Evolutionary conservation across 305 asterid species (phyloP).

Genomic region (Solanum hybrid): DNA sequence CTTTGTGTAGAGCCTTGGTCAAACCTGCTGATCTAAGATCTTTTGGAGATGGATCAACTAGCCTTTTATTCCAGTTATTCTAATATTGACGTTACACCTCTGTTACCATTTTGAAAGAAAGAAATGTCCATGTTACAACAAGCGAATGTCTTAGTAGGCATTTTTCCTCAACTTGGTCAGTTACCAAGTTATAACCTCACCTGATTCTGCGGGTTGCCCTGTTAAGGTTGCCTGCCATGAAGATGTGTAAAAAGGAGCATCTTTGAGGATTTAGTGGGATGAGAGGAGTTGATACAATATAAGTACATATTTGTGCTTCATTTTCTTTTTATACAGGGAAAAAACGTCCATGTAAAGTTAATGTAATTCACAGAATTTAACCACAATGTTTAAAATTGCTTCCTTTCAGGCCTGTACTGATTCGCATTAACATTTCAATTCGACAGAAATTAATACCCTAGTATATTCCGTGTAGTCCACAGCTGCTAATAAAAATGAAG

Average conservation of each 20-base stretch:
- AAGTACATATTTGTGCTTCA: neutral
- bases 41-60: slow-evolving; percentile 41
- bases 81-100: neutral
- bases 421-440: neutral
- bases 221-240: neutral
- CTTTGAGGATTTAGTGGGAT: slow-evolving; percentile 2
- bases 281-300: neutral
- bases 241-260: neutral
- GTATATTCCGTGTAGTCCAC: neutral
- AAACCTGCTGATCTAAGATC: slow-evolving; percentile 33
- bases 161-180: neutral
- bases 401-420: neutral
- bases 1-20: slow-evolving; percentile 37
- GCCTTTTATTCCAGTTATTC: slow-evolving; percentile 29
- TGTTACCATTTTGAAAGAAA: neutral
- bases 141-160: neutral
- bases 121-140: neutral
- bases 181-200: neutral
- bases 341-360: neutral
- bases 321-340: neutral
- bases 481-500: neutral
- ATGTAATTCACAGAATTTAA: neutral
- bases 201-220: neutral
- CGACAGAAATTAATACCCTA: neutral
- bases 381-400: neutral